Percentiles rank a stretch among this genome's conserved stretches.
Conservation (phyloP, 768 basidiomycete genomes). For the Mycena metata region DNA sequence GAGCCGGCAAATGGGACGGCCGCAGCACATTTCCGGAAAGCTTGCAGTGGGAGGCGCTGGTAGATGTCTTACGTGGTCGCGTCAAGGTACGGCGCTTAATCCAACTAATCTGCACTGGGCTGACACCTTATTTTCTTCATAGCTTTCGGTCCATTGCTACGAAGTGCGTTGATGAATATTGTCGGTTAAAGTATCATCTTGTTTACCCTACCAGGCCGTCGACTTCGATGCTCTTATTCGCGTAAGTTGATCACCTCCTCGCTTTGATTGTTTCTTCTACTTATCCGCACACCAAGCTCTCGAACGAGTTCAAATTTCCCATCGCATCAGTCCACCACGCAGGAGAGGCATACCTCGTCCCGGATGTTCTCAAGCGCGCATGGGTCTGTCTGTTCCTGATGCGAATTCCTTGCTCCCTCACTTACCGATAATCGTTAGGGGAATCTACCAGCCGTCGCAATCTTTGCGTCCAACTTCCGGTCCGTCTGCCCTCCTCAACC, state of each 20-base stretch:
- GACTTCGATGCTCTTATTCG: conserved; percentile 78
- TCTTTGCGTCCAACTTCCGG: conserved; percentile 77
- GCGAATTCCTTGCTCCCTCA: background rate
- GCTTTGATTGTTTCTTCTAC: background rate
- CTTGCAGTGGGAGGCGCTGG: conserved; percentile 77
- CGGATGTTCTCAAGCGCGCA: conserved; percentile 76
- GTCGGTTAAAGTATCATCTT: background rate
- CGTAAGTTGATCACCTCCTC: conserved; percentile 51
- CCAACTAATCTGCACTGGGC: no score
- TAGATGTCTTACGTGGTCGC: conserved; percentile 78
- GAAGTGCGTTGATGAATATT: conserved; percentile 45
- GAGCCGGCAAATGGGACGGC: conserved; percentile 57
- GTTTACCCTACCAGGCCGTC: conserved; percentile 59
- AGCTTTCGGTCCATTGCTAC: conserved; percentile 60
- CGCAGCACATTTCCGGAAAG: conserved; percentile 72
- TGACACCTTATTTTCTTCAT: conserved; percentile 3
- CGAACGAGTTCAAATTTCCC: conserved; percentile 86
- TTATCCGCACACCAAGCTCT: conserved; percentile 56
- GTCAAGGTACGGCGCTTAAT: conserved; percentile 69
- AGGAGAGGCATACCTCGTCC: conserved; percentile 85
- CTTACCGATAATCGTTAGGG: conserved; percentile 45
- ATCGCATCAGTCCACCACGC: conserved; percentile 86
- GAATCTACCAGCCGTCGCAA: conserved; percentile 73
- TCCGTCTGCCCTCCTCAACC: conserved; percentile 29
- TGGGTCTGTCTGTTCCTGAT: conserved; percentile 58